These are phyloP conservation scores for Leptodermis oblonga DNA, from an alignment of 257 asterid genomes.

Conservation along the genomic window DNA sequence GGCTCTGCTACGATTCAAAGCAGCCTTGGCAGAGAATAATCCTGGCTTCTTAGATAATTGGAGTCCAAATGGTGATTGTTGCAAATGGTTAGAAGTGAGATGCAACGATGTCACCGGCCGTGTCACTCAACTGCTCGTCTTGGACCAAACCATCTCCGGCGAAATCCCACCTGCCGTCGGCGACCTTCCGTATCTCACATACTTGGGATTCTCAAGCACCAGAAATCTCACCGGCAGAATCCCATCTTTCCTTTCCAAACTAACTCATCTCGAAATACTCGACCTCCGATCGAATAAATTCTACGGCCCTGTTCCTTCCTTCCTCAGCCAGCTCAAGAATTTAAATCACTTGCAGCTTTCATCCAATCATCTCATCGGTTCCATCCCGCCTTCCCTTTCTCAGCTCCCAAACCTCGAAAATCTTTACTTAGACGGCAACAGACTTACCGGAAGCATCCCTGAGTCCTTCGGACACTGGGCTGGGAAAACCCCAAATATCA, in stretches of 20 bases:
- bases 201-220: too few species aligned
- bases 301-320: constrained; percentile 20
- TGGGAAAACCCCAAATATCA: constrained; percentile 24
- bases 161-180: too few species aligned
- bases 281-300: constrained; percentile 14
- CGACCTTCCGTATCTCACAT: too few species aligned
- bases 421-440: neutral
- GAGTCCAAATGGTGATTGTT: too few species aligned
- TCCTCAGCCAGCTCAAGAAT: constrained; percentile 23
- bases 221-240: constrained; percentile 33
- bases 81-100: too few species aligned
- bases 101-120: too few species aligned
- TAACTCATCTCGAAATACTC: constrained; percentile 17
- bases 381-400: constrained; percentile 34
- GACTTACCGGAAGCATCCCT: constrained; percentile 17
- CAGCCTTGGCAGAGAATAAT: too few species aligned
- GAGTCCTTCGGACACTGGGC: constrained; percentile 8
- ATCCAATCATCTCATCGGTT: neutral
- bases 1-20: too few species aligned
- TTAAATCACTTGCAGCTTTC: constrained; percentile 9
- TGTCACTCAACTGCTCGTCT: too few species aligned
- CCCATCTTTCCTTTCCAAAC: constrained; percentile 37
- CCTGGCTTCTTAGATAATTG: too few species aligned
- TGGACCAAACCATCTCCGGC: too few species aligned
- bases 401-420: constrained; percentile 28